Evolutionary conservation across 148 eudicot species (phyloP), one percentile per base, ranked within the genome.

Genomic region (Rhododendron williamsianum): DNA sequence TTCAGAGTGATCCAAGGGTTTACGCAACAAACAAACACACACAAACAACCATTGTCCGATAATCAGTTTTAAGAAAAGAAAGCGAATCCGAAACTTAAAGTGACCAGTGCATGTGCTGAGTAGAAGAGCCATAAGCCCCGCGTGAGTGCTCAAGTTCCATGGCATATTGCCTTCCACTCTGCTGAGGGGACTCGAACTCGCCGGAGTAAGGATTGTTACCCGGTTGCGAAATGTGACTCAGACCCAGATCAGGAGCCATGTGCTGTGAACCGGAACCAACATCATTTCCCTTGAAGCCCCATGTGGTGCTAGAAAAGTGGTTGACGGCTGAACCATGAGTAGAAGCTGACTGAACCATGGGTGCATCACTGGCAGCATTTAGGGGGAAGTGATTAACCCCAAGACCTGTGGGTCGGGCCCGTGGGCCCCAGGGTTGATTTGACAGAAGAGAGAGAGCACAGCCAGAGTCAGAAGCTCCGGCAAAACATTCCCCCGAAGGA

Each of bases 391-490:
- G 88, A 83, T 83, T 87, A 2, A 80, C 82, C 84, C 86, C 93
- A 52, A 89, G 91, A 87, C 85, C 86, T 36, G 91, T 89, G 54
- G 84, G 45, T 56, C 84, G 91, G 90, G 84, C 91, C 87, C 89
- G 89, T 84, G 94, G 90, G 92, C 86, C 91, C 94, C 98, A 93
- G 81, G 94, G 86, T 87, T 92, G 96, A 90, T 88, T 94, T 96
- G 99, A 96, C 99, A 96, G 99, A 96, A 96, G 98, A 96, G 99
- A 96, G 99, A 95, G 98, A 96, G 98, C 99, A 96, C 98, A 87
- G 90, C 87, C 88, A 33, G 95, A 91, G 27, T 91, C 76, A 4
- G 87, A 82, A 85, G 90, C 93, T 76, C 92, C 94, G 46, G 89
- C 86, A 87, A 87, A 91, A 86, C 93, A 92, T 90, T 92, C 93